Percentiles rank a stretch among this genome's conserved stretches.
These are phyloP conservation scores for Clavispora carvajalis DNA, from an alignment of 805 yeast genomes.

Conservation along the genomic window DNA sequence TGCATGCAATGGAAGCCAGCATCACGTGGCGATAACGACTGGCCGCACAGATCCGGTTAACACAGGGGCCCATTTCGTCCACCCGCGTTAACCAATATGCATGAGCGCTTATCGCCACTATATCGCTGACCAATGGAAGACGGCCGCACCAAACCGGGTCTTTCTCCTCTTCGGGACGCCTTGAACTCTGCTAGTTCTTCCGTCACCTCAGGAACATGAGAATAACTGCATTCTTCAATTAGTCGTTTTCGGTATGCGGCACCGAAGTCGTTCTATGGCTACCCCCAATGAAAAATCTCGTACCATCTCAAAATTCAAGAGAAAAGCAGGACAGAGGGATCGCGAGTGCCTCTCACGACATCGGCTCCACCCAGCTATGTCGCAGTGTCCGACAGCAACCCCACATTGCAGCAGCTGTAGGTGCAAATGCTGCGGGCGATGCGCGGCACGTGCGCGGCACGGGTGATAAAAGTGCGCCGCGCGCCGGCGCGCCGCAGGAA, in stretches of 20 bases:
- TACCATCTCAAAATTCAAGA: too few species aligned
- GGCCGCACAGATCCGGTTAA: constrained; percentile 1
- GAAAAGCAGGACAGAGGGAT: too few species aligned
- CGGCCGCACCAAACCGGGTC: too few species aligned
- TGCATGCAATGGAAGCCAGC: neutral
- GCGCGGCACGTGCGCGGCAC: neutral
- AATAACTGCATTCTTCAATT: neutral
- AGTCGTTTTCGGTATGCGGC: too few species aligned
- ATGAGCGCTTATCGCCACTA: neutral
- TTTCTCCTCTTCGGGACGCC: neutral
- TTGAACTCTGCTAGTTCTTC: neutral
- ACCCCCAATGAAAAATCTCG: too few species aligned
- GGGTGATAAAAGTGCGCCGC: neutral
- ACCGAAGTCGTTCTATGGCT: too few species aligned
- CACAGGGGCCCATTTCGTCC: constrained; percentile 2
- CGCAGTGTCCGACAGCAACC: too few species aligned
- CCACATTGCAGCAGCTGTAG: too few species aligned
- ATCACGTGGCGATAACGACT: neutral
- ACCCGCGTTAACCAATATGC: neutral
- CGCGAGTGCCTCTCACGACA: too few species aligned
- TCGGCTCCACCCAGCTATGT: too few species aligned
- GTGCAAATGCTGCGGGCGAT: too few species aligned
- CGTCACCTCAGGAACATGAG: neutral
- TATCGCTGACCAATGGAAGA: neutral
- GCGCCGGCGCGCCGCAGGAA: neutral